These are phyloP conservation scores for Sphagnum magellanicum DNA, from an alignment of 228 moss, liverwort and hornwort species.

Conservation along the genomic window DNA sequence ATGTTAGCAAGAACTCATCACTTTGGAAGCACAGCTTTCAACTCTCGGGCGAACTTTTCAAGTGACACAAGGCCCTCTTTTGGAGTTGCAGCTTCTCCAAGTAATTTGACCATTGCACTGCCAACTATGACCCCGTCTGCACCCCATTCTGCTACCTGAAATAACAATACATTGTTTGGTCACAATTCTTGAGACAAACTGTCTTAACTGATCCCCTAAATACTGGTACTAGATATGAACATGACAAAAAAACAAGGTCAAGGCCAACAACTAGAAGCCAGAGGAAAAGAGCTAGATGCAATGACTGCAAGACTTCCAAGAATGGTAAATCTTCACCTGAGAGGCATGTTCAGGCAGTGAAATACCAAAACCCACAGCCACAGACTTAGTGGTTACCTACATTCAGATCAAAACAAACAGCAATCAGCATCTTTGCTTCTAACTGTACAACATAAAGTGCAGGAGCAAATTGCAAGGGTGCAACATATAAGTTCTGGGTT, in stretches of 20 bases:
- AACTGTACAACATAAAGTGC: neutral
- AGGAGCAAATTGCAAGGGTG: no score
- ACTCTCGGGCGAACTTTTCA: conserved; percentile 26
- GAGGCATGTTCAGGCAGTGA: conserved; percentile 61
- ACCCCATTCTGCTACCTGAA: conserved; percentile 69
- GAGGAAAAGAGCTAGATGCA: neutral
- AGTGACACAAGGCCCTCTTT: conserved; percentile 54
- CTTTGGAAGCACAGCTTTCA: conserved; percentile 31
- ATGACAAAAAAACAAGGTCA: no score
- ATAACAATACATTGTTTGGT: neutral
- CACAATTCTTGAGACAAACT: no score
- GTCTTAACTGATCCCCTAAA: no score
- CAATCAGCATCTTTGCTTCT: neutral
- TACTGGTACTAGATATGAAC: no score
- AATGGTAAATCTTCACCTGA: conserved; percentile 27
- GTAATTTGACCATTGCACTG: conserved; percentile 68
- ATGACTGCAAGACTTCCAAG: neutral
- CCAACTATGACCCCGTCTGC: conserved; percentile 86
- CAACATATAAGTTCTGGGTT: no score
- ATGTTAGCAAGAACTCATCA: no score
- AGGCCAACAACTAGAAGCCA: no score
- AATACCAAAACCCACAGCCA: conserved; percentile 85
- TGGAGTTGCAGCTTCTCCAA: conserved; percentile 64
- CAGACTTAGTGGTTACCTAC: conserved; percentile 61
- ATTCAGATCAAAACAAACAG: neutral